A percentile compares a stretch with the other conserved stretches of the same genome.
phyloP scores from a whole-genome alignment of 2,329 filamentous ascomycete species.

The Trichophaea hybrida region DNA sequence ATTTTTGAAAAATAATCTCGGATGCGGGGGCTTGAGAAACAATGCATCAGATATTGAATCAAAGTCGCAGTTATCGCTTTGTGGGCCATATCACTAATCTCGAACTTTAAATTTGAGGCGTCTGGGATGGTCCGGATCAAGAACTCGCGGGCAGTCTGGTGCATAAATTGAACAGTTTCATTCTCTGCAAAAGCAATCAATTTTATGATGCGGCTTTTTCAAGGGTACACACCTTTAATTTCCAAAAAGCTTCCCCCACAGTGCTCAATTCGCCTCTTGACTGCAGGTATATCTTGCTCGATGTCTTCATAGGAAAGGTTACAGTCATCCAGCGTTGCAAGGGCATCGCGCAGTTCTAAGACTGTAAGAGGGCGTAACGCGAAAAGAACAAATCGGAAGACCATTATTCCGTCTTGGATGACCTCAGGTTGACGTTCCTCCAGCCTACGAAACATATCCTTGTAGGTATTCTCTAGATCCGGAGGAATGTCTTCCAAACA shows the following conservation, averaged over 20 bases:
- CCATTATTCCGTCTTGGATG: neutral
- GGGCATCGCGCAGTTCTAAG: neutral
- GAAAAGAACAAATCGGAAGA: neutral
- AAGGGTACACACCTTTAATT: too few relatives aligned
- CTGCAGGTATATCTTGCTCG: neutral
- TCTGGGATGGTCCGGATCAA: neutral
- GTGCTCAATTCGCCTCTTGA: neutral
- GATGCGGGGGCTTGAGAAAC: neutral
- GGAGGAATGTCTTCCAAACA: neutral
- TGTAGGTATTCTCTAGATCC: neutral
- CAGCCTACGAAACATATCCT: neutral
- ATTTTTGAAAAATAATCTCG: neutral
- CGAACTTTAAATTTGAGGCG: neutral
- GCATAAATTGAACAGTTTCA: neutral
- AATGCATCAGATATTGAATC: neutral
- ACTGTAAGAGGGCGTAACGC: neutral
- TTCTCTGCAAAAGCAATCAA: neutral
- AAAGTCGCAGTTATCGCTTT: neutral
- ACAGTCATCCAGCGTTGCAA: neutral
- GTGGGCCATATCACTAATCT: neutral
- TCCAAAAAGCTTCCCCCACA: too few relatives aligned
- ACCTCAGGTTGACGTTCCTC: neutral
- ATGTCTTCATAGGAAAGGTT: neutral
- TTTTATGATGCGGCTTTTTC: too few relatives aligned
- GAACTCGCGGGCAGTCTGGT: neutral